Percentiles rank a stretch among this genome's conserved stretches.
Conservation (phyloP, 495 filamentous ascomycete genomes). For the Penicillium verhagenii region DNA sequence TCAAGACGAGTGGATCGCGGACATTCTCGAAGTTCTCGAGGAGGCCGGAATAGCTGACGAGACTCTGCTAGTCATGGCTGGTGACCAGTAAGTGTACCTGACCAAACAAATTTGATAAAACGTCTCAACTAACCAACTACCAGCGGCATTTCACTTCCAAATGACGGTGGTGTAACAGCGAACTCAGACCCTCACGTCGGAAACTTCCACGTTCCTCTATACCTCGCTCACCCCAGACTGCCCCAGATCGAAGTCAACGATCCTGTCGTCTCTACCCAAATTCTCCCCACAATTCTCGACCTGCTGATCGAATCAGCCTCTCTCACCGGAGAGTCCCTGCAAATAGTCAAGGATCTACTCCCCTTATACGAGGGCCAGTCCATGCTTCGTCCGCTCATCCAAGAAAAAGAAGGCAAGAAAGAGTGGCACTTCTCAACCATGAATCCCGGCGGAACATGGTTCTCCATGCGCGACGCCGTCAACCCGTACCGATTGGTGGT, state of each 20-base stretch:
- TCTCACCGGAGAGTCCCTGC: conserved; percentile 19
- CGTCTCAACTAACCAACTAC: background rate
- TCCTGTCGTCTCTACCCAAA: conserved; percentile 33
- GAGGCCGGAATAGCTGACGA: conserved; percentile 39
- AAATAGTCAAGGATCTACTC: conserved; percentile 30
- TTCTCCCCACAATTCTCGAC: conserved; percentile 44
- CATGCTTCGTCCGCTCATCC: conserved; percentile 25
- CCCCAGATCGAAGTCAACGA: conserved; percentile 33
- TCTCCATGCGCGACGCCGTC: conserved; percentile 34
- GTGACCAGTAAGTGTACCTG: conserved; percentile 39
- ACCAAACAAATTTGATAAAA: too few relatives aligned
- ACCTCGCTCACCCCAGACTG: conserved; percentile 39
- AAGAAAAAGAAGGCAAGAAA: conserved; percentile 17
- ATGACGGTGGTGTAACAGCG: conserved; percentile 30
- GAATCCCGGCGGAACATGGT: conserved; percentile 39
- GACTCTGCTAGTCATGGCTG: conserved; percentile 43
- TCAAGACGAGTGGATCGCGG: conserved; percentile 38
- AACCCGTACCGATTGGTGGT: conserved; percentile 36
- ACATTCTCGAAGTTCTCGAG: conserved; percentile 36
- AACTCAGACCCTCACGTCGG: conserved; percentile 38
- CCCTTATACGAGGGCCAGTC: conserved; percentile 45
- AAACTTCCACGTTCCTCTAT: conserved; percentile 41
- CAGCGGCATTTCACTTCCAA: conserved; percentile 33
- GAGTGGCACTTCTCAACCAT: conserved; percentile 44
- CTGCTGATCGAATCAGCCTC: conserved; percentile 37